Evolutionary conservation across 805 yeast genomes (phyloP).

Genomic region (Kazachstania viticola): DNA sequence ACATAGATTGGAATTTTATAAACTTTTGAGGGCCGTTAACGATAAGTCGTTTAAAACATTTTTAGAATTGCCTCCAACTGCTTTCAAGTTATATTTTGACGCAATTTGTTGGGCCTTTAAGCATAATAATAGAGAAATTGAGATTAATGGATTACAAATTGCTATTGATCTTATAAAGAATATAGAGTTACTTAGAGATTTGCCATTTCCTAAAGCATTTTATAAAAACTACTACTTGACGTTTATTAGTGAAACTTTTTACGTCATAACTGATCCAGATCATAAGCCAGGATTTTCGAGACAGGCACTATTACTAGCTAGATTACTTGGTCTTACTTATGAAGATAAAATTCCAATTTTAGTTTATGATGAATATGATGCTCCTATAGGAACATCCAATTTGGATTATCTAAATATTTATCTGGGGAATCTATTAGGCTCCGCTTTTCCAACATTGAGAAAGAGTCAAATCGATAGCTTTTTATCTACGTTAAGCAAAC

Average conservation of each 20-base stretch:
- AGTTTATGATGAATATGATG: conserved; percentile 59
- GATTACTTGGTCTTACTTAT: conserved; percentile 66
- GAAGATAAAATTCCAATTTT: conserved; percentile 59
- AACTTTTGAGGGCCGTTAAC: conserved; percentile 77
- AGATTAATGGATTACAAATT: conserved; percentile 69
- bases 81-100: conserved; percentile 81
- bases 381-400: conserved; percentile 69
- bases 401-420: conserved; percentile 63
- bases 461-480: conserved; percentile 68
- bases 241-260: conserved; percentile 76
- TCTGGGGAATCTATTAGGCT: conserved; percentile 59
- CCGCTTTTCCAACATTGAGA: conserved; percentile 79
- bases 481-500: conserved; percentile 56
- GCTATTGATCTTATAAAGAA: conserved; percentile 71
- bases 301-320: conserved; percentile 71
- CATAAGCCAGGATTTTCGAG: conserved; percentile 86
- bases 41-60: conserved; percentile 76
- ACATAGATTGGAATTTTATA: conserved; percentile 93
- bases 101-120: conserved; percentile 98
- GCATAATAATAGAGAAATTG: conserved; percentile 93
- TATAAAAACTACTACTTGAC: conserved; percentile 76
- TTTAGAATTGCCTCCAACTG: conserved; percentile 78
- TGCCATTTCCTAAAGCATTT: conserved; percentile 63
- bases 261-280: conserved; percentile 84
- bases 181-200: conserved; percentile 54